Conservation (phyloP, 768 basidiomycete species). For the Lanmaoa pseudosensibilis region DNA sequence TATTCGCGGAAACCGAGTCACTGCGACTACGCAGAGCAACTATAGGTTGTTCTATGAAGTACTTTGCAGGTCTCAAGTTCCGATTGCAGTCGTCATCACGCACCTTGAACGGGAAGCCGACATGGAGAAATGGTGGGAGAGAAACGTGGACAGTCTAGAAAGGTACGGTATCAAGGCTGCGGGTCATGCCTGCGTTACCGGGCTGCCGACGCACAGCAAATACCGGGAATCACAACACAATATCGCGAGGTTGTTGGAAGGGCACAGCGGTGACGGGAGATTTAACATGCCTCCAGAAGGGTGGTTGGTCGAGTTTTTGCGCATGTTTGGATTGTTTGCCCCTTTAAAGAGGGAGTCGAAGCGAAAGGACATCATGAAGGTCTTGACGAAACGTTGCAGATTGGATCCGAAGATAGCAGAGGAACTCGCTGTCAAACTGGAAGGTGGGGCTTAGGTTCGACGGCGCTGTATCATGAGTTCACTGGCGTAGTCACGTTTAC, state of each 20-base stretch:
- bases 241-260: slow-evolving; percentile 16
- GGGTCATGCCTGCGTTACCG: slow-evolving; percentile 39
- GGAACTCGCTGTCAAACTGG: slow-evolving; percentile 23
- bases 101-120: slow-evolving; percentile 38
- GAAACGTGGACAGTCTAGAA: slow-evolving; percentile 25
- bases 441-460: background rate
- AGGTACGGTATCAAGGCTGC: slow-evolving; percentile 28
- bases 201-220: slow-evolving; percentile 29
- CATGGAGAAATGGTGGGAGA: slow-evolving; percentile 39
- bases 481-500: background rate
- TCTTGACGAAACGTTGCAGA: slow-evolving; percentile 32
- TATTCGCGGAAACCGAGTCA: slow-evolving; percentile 43
- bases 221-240: slow-evolving; percentile 25
- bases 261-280: slow-evolving; percentile 13
- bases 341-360: slow-evolving; percentile 23
- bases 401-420: slow-evolving; percentile 20
- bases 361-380: slow-evolving; percentile 25
- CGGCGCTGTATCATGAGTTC: background rate
- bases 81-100: slow-evolving; percentile 36
- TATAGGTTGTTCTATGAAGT: slow-evolving; percentile 44
- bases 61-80: slow-evolving; percentile 37
- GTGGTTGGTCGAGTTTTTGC: slow-evolving; percentile 28
- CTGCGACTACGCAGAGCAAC: slow-evolving; percentile 38
- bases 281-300: slow-evolving; percentile 29
- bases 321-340: slow-evolving; percentile 24